Evolutionary conservation across 108 stramenopile species (phyloP).

Genomic region (Pseudonitzschia pungens): DNA sequence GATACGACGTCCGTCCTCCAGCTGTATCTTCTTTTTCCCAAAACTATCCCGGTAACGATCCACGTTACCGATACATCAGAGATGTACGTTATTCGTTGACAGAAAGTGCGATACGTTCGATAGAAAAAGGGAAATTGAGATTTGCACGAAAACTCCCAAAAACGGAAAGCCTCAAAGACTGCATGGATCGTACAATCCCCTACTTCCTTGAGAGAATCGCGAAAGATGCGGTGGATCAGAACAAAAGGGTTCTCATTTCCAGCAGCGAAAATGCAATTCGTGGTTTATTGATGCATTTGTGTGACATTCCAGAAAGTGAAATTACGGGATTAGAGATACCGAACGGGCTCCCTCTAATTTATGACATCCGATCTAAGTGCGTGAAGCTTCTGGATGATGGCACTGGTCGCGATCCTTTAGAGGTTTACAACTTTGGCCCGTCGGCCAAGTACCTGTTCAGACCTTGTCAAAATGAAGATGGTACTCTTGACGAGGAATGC

Average conservation of each 20-base stretch:
- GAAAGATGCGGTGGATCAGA: constrained; percentile 82
- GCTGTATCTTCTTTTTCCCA: constrained; percentile 67
- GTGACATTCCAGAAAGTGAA: constrained; percentile 91
- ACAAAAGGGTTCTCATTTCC: constrained; percentile 94
- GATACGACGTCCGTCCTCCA: constrained; percentile 85
- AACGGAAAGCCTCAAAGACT: constrained; percentile 88
- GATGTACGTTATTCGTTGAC: constrained; percentile 74
- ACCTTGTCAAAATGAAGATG: constrained; percentile 72
- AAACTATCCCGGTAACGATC: constrained; percentile 65
- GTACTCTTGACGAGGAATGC: constrained; percentile 43
- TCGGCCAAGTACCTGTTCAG: constrained; percentile 81
- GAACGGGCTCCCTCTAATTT: constrained; percentile 95
- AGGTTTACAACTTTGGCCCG: constrained; percentile 84
- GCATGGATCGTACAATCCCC: constrained; percentile 88
- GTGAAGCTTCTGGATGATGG: constrained; percentile 81
- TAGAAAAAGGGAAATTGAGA: constrained; percentile 62
- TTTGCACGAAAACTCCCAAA: constrained; percentile 84
- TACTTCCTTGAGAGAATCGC: constrained; percentile 88
- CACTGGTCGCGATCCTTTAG: constrained; percentile 75
- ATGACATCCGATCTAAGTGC: constrained; percentile 67
- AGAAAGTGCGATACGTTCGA: constrained; percentile 77
- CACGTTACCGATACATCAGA: constrained; percentile 72
- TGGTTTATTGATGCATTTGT: constrained; percentile 96
- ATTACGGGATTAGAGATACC: constrained; percentile 94
- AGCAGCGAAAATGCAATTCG: constrained; percentile 98